Evolutionary conservation across 2,329 filamentous ascomycete genomes (phyloP).

Genomic region (Aspergillus uvarum): DNA sequence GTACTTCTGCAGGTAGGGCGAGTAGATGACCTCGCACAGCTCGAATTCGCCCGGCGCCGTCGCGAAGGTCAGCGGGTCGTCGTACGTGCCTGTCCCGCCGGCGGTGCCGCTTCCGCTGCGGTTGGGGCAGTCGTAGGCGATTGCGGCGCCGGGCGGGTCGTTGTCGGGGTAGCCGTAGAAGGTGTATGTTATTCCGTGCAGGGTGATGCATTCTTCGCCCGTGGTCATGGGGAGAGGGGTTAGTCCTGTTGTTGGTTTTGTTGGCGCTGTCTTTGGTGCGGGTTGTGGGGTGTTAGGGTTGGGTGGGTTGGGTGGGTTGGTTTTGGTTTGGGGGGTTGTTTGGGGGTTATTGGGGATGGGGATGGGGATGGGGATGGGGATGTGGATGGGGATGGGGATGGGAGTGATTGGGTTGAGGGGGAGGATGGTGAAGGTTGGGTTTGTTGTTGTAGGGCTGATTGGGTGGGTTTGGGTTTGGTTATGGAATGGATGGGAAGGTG

Average conservation of each 20-base stretch:
- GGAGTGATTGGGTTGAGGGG: too few species aligned
- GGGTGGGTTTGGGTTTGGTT: too few species aligned
- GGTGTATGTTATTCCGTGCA: slow-evolving; percentile 33
- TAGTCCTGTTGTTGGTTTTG: background rate
- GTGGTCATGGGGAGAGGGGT: background rate
- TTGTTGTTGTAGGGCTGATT: background rate
- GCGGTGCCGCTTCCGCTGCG: slow-evolving; percentile 33
- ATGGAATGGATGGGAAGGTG: too few species aligned
- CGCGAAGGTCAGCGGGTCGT: slow-evolving; percentile 47
- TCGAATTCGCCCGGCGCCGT: slow-evolving; percentile 43
- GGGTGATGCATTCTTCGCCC: background rate
- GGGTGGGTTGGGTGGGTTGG: too few species aligned
- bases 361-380: too few species aligned
- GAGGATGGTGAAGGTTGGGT: too few species aligned
- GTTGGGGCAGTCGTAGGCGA: slow-evolving; percentile 35
- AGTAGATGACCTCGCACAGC: slow-evolving; percentile 47
- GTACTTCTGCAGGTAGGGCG: slow-evolving; percentile 49
- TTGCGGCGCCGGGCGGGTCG: slow-evolving; percentile 36
- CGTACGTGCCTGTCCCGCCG: slow-evolving; percentile 45
- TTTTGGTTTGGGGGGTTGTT: too few species aligned
- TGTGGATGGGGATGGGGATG: too few species aligned
- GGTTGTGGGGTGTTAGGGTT: background rate
- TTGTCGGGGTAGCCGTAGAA: slow-evolving; percentile 47
- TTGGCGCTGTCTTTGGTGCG: background rate
- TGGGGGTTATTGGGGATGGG: too few species aligned